These are phyloP conservation scores for Trichocladium antarcticum DNA, from an alignment of 495 filamentous ascomycete genomes.

Conservation along the genomic window DNA sequence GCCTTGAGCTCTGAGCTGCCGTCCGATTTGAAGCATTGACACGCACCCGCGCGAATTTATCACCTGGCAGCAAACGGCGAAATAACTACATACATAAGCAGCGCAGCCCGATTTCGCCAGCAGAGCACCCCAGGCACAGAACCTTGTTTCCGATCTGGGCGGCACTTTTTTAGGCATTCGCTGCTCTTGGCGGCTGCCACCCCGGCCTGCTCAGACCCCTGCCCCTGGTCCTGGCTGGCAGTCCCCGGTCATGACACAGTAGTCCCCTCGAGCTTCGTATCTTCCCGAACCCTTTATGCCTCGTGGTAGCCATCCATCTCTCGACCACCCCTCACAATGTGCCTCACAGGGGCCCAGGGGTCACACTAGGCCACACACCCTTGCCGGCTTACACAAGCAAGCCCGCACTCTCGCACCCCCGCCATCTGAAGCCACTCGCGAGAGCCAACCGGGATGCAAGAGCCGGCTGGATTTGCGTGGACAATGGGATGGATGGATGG, in stretches of 20 bases:
- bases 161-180: slow-evolving; percentile 5
- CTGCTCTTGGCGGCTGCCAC: slow-evolving; percentile 17
- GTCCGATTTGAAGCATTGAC: not conserved
- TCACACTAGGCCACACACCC: not conserved
- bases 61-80: too few species aligned
- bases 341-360: slow-evolving; percentile 5
- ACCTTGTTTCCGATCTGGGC: slow-evolving; percentile 15
- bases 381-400: slow-evolving; percentile 6
- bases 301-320: slow-evolving; percentile 25
- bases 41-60: too few species aligned
- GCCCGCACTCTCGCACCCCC: not conserved
- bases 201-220: slow-evolving; percentile 10
- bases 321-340: slow-evolving; percentile 10
- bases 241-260: slow-evolving; percentile 22
- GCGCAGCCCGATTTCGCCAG: slow-evolving; percentile 7
- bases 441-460: too few species aligned
- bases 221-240: slow-evolving; percentile 23
- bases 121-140: not conserved
- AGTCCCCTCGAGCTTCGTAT: slow-evolving; percentile 20
- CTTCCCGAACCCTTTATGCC: slow-evolving; percentile 33
- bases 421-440: not conserved
- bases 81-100: not conserved
- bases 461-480: too few species aligned
- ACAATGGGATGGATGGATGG: not conserved
- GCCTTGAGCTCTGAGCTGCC: not conserved